Evolutionary conservation across 2,329 filamentous ascomycete genomes (phyloP), one percentile per base, ranked within the genome.

Genomic region (Hypoxylon sp.): DNA sequence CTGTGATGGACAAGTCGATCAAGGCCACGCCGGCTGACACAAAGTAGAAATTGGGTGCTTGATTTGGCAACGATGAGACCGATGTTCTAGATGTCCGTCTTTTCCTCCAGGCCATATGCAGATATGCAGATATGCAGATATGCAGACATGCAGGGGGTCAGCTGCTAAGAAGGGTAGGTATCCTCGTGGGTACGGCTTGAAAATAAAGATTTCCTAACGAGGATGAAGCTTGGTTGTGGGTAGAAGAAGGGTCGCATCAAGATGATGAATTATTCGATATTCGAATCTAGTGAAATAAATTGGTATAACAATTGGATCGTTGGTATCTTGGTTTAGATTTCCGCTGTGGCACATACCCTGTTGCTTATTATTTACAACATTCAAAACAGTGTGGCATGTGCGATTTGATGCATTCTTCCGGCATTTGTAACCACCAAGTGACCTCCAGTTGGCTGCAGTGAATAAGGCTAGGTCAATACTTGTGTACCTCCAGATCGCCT

Each of bases 81-180:
- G 40, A 50, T 43, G 44, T 52, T 58, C 55, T 55, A 58, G 55
- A 51, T 51, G 46, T 20, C 15, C 37, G 27, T 7, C 20, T 31
- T 35, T 34, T 12, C 8, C 43, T 17, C 19, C 15, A 50, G 53
- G 37, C 54, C 45, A 55, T 46, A 55, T 51, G 55, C 51, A 51
- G 41, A 37, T 19, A 25, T 23, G 21, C 46, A 49, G 40, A n/a
- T n/a, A n/a, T n/a, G n/a, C n/a, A n/a, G n/a, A n/a, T n/a, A n/a
- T n/a, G n/a, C 51, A 51, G 41, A 37, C 16, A 25, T 23, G 21
- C 46, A 49, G 40, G 46, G 49, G 47, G 38, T 46, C 51, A 51
- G 55, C 38, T 55, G 55, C 50, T 54, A 55, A 51, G 41, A 51
- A 45, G 30, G 44, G 45, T 50, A 54, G 50, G 50, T 57, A 53